Base-by-base conservation (phyloP, 306 rosid species). In the Albizia julibrissin region DNA sequence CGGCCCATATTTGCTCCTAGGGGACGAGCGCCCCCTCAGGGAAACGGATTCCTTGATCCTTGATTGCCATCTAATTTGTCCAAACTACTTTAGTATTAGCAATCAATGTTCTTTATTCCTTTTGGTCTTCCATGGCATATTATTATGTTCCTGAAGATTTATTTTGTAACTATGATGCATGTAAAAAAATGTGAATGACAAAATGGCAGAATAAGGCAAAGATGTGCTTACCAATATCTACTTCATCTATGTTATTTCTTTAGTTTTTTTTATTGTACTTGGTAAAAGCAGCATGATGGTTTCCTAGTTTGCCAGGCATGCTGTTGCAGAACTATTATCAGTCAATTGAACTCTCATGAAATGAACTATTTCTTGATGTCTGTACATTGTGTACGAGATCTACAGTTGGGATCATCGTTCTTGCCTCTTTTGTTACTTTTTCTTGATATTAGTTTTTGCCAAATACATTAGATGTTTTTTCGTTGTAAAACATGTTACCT, bases 71-170 rank as follows among this genome's bases (percentile, higher is more conserved):
- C 61, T n/a, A 39, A 11, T 81, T 66, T 49, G 24, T 40, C 75
- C 24, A 40, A 21, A 49, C 39, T 27, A 39, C 26, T 68, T 16
- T 22, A 22, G 61, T 10, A 59, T 24, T 58, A 52, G 49, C 42
- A 62, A 24, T 72, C 34, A 56, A 46, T 49, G 34, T 66, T 74
- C 74, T 62, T 72, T 72, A 0, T 58, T 42, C 40, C 76, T 65
- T 11, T 78, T 64, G 24, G n/a, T 77, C 54, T 59, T 12, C 75
- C 31, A 29, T 66, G 71, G 71, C 43, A 33, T 16, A 62, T 66
- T 66, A 7, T 21, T 33, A 31, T 31, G 6, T 15, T 66, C n/a
- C 71, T 66, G 43, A 31, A 31, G 22, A 65, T 65, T 64, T 65
- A 65, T 31, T 66, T 24, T 66, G 24, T 31, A 19, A 31, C 68